phyloP scores from a whole-genome alignment of 2,329 filamentous ascomycete species.

The Ophiostoma sp. region DNA sequence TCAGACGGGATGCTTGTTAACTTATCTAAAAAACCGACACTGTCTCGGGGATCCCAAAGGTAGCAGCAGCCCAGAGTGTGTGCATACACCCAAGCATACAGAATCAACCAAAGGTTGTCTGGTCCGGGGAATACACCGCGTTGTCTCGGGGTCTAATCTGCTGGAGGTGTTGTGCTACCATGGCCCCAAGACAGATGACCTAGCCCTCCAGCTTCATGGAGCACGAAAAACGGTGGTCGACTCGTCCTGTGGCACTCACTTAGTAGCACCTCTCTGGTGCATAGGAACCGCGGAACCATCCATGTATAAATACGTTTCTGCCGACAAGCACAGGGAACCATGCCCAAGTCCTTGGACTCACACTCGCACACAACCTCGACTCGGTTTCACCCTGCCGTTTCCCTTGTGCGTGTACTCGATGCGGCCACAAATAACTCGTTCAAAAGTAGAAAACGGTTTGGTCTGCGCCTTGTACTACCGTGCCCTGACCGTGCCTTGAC shows the following conservation, averaged over 20 bases:
- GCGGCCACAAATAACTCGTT: background rate
- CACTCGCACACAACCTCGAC: background rate
- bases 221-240: constrained; percentile 1
- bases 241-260: background rate
- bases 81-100: background rate
- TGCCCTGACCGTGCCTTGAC: background rate
- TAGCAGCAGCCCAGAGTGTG: background rate
- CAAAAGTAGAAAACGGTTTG: background rate
- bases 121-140: constrained; percentile 15
- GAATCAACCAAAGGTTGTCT: background rate
- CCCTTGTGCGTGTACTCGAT: background rate
- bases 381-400: background rate
- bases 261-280: too few relatives aligned
- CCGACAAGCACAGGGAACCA: background rate
- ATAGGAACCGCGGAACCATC: background rate
- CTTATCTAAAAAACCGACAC: background rate
- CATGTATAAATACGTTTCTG: background rate
- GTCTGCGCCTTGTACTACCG: background rate
- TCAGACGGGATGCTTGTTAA: too few relatives aligned
- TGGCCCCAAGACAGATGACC: background rate
- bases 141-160: constrained; percentile 15
- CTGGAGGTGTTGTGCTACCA: background rate
- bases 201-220: background rate
- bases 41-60: background rate
- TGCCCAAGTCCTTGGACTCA: constrained; percentile 1